Conservation (phyloP, 257 asterid species). For the Penstemon eatonii region DNA sequence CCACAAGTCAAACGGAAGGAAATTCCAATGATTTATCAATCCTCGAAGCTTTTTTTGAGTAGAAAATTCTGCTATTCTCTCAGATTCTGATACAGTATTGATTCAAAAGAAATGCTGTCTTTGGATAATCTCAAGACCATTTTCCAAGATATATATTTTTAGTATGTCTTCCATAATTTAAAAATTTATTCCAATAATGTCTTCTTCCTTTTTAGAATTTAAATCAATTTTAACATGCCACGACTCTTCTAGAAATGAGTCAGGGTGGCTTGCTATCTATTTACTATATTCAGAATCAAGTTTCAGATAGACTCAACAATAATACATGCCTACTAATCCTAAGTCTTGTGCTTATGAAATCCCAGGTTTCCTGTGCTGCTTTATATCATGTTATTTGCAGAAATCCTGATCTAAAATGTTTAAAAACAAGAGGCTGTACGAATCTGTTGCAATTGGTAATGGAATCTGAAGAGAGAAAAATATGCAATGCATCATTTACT, state of each 20-base stretch:
- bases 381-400: constrained; percentile 52
- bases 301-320: constrained; percentile 15
- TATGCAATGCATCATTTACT: constrained; percentile 27
- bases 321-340: constrained; percentile 22
- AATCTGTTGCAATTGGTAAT: constrained; percentile 42
- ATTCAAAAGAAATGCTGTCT: neutral
- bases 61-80: neutral
- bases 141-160: neutral
- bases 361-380: constrained; percentile 65
- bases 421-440: constrained; percentile 75
- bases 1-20: constrained; percentile 2
- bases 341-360: constrained; percentile 26
- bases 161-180: neutral
- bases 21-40: neutral
- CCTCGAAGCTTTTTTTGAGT: neutral
- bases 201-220: neutral
- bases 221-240: constrained; percentile 9
- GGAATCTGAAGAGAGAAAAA: constrained; percentile 34
- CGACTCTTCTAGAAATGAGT: constrained; percentile 7
- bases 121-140: constrained; percentile 4
- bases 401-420: constrained; percentile 56
- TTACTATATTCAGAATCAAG: constrained; percentile 1
- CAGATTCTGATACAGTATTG: neutral
- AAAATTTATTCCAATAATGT: neutral
- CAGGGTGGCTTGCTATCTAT: constrained; percentile 23